Base-by-base conservation (phyloP, 2,329 filamentous ascomycete genomes). In the Metarhizium guizhouense region DNA sequence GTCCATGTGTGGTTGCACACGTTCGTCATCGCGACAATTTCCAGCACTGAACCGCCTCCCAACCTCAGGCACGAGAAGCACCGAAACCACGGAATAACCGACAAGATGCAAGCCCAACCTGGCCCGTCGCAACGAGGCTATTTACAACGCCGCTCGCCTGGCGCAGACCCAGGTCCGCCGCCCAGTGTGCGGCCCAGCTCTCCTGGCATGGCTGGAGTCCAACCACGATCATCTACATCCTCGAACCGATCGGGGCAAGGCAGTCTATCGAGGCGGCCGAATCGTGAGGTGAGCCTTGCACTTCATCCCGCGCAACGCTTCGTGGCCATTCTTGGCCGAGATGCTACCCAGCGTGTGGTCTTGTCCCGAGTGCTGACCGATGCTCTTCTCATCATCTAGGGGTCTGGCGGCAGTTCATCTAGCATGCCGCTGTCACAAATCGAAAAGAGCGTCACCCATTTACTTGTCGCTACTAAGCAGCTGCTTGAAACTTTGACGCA, bases 361-460 rank as follows among this genome's bases (percentile, higher is more conserved):
- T 14, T 8, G n/a, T 8, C 54, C 29, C 10, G 25, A 2, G 2
- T 49, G 52, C 54, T 54, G 55, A 56, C 47, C 25, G 13, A 42
- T 16, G 32, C 29, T 42, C n/a, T 49, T 52, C 34, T 14, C 20
- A 8, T 30, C 43, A 5, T 62, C 65, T 64, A 72, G 67, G 67
- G 68, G 55, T 74, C 74, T 66, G 88, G 86, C 53, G 66, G 70
- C 77, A 84, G 72, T 76, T 85, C 72, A 76, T 85, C 76, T 77
- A 89, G 77, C 78, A 90, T 82, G 66, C 81, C 81, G 63, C 81
- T 99, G 62, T 96, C 93, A 53, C 93, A 96, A 72, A 99, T 99
- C 72, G 94, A 99, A 76, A 97, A 96, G 77, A 96, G 92, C 70
- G 94, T 99, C 61, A 96, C 93, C 11, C 94, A 99, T 70, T 87